Evolutionary conservation across 116 monocot species (phyloP), one percentile per base, ranked within the genome.

Genomic region (Posidonia oceanica): DNA sequence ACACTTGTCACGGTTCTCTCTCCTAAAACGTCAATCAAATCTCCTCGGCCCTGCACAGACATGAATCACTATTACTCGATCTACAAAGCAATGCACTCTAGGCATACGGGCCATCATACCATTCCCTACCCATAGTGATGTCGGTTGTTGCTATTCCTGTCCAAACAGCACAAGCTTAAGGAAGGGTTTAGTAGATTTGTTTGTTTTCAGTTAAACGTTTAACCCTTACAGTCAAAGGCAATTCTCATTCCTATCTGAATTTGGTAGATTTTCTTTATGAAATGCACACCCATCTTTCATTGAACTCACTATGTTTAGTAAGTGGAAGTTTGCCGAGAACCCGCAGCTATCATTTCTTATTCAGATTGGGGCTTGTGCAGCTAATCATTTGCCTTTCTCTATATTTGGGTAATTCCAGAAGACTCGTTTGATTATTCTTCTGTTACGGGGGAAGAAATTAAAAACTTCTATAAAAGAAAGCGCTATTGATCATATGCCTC

Each of bases 1-100:
- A 69, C 54, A 39, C 54, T 12, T 54, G 69, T 54, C 54, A 38
- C 12, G 23, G 15, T 54, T 3, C 52, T 12, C 29, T 15, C 21
- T 68, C 68, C 22, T 18, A 65, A 65, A 67, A 13, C 55, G n/a
- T 69, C 69, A 54, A 55, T 69, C 69, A 69, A 55, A 14, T 69
- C 37, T 37, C 54, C 52, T 52, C 11, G 17, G 12, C 68, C 14
- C 7, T 29, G 29, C 29, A 29, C 29, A 29, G 67, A 67, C 69
- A 54, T 29, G 17, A 29, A 10, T 10, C 37, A 58, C 70, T 70
- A 36, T 70, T 70, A 4, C 58, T 40, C 57, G 57, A 58, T 70
- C 48, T 5, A 51, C 51, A 48, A n/a, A 51, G 51, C 14, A 22
- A 67, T 67, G 39, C 16, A 52, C 13, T 11, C 36, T 36, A 55